Evolutionary conservation across 345 rosid species (phyloP).

Genomic region (Syzygium aqueum): DNA sequence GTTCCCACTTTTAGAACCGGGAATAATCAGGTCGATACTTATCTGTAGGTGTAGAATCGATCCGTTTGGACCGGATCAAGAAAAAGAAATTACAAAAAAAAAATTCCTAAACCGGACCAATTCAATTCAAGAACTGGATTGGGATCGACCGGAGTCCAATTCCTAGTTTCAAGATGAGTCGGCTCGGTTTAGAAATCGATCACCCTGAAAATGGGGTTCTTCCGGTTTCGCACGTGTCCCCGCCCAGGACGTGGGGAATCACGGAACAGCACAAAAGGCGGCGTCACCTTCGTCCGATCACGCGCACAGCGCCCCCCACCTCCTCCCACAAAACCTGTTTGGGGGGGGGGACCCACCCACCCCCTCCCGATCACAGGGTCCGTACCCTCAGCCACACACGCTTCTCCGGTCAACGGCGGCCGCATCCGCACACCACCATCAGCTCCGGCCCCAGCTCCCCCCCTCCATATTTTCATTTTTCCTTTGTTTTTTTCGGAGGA

Average conservation of each 20-base stretch:
- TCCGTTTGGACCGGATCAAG: too few species aligned
- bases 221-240: neutral
- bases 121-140: too few species aligned
- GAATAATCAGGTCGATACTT: too few species aligned
- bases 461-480: neutral
- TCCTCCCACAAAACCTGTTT: neutral
- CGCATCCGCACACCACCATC: neutral
- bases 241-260: neutral
- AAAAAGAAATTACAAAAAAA: too few species aligned
- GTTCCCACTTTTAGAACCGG: too few species aligned
- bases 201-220: neutral
- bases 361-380: neutral
- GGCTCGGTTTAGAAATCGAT: too few species aligned
- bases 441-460: neutral
- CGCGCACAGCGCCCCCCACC: neutral
- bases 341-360: slow-evolving; percentile 1
- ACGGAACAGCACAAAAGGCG: neutral
- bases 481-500: too few species aligned
- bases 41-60: too few species aligned
- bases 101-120: too few species aligned
- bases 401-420: neutral
- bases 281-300: neutral
- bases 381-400: neutral
- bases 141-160: too few species aligned
- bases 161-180: too few species aligned